A percentile compares a stretch with the other conserved stretches of the same genome.
These are phyloP conservation scores for Lachancea kluyveri DNA, from an alignment of 805 yeast species.

Conservation along the genomic window DNA sequence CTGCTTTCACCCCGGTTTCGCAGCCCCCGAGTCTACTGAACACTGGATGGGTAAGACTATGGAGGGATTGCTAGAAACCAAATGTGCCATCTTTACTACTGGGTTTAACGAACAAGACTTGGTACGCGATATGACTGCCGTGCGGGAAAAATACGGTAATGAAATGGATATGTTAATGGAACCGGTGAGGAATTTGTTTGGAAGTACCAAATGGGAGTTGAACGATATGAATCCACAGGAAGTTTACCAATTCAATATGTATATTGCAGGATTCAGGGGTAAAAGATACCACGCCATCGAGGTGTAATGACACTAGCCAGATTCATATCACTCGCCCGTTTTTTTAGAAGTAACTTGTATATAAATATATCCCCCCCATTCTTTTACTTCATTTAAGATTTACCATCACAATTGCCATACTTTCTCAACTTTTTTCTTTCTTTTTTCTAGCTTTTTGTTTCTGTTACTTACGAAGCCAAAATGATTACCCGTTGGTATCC, in stretches of 20 bases:
- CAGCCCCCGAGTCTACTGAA: constrained; percentile 70
- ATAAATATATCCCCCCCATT: background rate
- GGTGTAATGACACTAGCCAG: constrained; percentile 12
- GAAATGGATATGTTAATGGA: constrained; percentile 80
- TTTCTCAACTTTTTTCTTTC: no score
- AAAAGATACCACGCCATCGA: constrained; percentile 87
- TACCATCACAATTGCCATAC: no score
- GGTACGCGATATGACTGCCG: constrained; percentile 63
- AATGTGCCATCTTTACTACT: constrained; percentile 86
- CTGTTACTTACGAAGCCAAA: no score
- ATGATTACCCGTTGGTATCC: no score
- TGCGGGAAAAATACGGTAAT: constrained; percentile 56
- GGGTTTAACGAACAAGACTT: constrained; percentile 80
- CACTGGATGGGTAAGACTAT: constrained; percentile 88
- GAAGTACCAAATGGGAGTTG: constrained; percentile 89
- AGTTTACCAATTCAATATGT: constrained; percentile 86
- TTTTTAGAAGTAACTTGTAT: constrained; percentile 4
- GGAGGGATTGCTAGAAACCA: constrained; percentile 84
- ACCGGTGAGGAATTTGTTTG: constrained; percentile 64
- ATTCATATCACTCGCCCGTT: background rate
- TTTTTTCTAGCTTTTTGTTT: no score
- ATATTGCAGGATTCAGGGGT: constrained; percentile 88
- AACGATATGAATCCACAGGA: constrained; percentile 91
- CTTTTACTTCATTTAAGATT: no score
- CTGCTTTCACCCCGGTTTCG: constrained; percentile 92